Evolutionary conservation across 2,329 filamentous ascomycete species (phyloP).

Genomic region (Aspergillus candidus): DNA sequence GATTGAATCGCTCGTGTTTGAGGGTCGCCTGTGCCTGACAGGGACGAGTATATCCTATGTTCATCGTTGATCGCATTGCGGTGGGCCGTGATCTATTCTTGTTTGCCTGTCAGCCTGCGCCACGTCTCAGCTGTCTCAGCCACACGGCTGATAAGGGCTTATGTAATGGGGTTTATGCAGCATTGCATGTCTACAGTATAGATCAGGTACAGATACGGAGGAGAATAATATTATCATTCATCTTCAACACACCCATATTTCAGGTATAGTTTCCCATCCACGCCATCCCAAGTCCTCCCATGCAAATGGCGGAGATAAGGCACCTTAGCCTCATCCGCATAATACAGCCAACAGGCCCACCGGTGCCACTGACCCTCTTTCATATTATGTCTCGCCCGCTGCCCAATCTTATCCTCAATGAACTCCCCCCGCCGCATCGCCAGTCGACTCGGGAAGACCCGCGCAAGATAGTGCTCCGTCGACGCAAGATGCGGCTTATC

Average conservation of each 20-base stretch:
- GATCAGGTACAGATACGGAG: neutral
- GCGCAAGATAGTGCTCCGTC: slow-evolving; percentile 5
- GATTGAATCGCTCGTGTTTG: neutral
- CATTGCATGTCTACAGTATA: neutral
- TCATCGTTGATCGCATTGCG: neutral
- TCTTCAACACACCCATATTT: neutral
- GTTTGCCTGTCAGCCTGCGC: neutral
- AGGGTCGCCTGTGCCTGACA: too few species aligned
- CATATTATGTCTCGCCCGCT: slow-evolving; percentile 7
- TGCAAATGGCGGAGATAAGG: slow-evolving; percentile 6
- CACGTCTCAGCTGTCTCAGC: too few species aligned
- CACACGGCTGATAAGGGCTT: too few species aligned
- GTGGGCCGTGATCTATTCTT: neutral
- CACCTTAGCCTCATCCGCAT: slow-evolving; percentile 3
- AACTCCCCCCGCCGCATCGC: slow-evolving; percentile 8
- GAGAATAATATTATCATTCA: neutral
- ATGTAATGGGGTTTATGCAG: too few species aligned
- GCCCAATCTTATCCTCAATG: slow-evolving; percentile 11
- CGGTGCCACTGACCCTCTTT: slow-evolving; percentile 6
- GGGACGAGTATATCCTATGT: neutral
- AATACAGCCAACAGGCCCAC: slow-evolving; percentile 8
- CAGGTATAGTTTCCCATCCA: neutral
- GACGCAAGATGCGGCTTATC: slow-evolving; percentile 8
- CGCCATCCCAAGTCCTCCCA: slow-evolving; percentile 6
- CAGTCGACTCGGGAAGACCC: slow-evolving; percentile 7